Conservation (phyloP, 306 rosid species). For the Castanopsis chinensis region DNA sequence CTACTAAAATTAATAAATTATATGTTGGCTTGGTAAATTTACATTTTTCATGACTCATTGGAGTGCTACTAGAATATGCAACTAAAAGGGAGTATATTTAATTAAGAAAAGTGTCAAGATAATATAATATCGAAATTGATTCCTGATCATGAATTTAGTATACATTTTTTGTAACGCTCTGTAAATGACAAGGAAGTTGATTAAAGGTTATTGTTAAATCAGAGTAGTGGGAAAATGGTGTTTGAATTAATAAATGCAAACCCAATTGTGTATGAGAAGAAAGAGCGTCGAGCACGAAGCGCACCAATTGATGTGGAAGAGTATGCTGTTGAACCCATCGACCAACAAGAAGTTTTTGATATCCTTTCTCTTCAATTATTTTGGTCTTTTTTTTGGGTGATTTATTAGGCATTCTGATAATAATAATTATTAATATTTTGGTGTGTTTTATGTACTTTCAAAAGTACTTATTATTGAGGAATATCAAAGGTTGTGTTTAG, state of each 20-base stretch:
- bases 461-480: background rate
- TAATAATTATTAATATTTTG: background rate
- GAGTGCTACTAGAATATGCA: too few species aligned
- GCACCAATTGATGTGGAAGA: constrained; percentile 35
- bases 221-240: constrained; percentile 46
- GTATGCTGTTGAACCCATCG: constrained; percentile 60
- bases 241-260: constrained; percentile 74
- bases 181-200: background rate
- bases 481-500: background rate
- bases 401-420: background rate
- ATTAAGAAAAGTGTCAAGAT: too few species aligned
- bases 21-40: too few species aligned
- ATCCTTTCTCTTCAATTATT: constrained; percentile 45
- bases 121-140: too few species aligned
- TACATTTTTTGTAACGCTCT: background rate
- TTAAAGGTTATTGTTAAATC: background rate
- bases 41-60: too few species aligned
- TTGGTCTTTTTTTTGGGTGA: background rate
- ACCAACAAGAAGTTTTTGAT: constrained; percentile 84
- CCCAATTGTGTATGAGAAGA: constrained; percentile 77
- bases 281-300: constrained; percentile 66
- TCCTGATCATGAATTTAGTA: too few species aligned
- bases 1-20: too few species aligned
- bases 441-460: background rate
- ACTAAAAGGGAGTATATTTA: too few species aligned